These are phyloP conservation scores for Salix exigua DNA, from an alignment of 345 rosid species.

Conservation along the genomic window DNA sequence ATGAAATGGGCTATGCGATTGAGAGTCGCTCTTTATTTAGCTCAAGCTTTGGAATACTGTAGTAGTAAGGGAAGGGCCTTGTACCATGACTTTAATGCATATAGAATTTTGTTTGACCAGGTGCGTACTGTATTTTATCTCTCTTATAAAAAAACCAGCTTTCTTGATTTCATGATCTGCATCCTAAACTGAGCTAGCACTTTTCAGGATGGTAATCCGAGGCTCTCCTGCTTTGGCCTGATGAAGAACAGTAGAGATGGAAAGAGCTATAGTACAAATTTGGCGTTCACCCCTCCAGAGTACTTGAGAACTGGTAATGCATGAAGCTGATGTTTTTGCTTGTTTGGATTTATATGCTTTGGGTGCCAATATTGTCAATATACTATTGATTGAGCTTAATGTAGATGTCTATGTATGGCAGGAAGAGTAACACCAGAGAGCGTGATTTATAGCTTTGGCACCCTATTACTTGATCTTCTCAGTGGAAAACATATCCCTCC, in stretches of 20 bases:
- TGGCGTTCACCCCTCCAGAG: slow-evolving; percentile 98
- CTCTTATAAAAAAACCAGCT: background rate
- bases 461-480: slow-evolving; percentile 88
- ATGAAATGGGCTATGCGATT: slow-evolving; percentile 98
- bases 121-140: slow-evolving; percentile 24
- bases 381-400: background rate
- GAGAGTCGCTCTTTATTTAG: slow-evolving; percentile 84
- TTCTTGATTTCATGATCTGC: background rate
- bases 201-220: slow-evolving; percentile 84
- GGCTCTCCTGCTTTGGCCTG: slow-evolving; percentile 86
- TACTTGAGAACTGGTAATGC: slow-evolving; percentile 71
- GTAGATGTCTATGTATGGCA: slow-evolving; percentile 24
- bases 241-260: slow-evolving; percentile 97
- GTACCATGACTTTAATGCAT: slow-evolving; percentile 96
- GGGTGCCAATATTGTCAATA: background rate
- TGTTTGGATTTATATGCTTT: background rate
- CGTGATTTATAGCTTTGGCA: slow-evolving; percentile 95
- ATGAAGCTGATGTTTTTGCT: background rate
- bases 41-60: slow-evolving; percentile 88
- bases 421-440: slow-evolving; percentile 92
- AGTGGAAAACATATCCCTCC: slow-evolving; percentile 99
- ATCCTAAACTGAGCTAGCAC: slow-evolving; percentile 7
- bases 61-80: slow-evolving; percentile 84
- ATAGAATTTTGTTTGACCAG: slow-evolving; percentile 90
- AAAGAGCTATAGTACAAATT: slow-evolving; percentile 87